Conservation (phyloP, 2,329 filamentous ascomycete species). For the Cordyceps tenuipes region DNA sequence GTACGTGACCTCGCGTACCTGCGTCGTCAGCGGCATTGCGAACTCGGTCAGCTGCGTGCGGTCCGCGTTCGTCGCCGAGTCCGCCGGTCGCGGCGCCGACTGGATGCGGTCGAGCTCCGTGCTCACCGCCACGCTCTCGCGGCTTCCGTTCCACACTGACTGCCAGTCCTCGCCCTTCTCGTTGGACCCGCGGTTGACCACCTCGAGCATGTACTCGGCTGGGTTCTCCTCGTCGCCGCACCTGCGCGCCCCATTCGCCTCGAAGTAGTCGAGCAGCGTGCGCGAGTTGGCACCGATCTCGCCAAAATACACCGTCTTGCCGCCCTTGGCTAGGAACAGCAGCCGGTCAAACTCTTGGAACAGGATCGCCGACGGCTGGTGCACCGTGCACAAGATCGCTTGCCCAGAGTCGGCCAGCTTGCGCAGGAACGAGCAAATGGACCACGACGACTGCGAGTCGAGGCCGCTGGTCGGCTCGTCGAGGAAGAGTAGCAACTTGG, state of each 20-base stretch:
- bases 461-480: constrained; percentile 56
- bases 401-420: constrained; percentile 50
- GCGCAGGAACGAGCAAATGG: constrained; percentile 53
- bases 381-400: constrained; percentile 46
- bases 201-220: constrained; percentile 65
- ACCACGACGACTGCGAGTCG: constrained; percentile 55
- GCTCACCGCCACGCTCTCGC: constrained; percentile 42
- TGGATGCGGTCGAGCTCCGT: constrained; percentile 54
- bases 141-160: constrained; percentile 50
- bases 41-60: constrained; percentile 55
- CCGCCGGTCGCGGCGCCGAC: background rate
- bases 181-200: constrained; percentile 35
- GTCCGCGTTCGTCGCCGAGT: constrained; percentile 26
- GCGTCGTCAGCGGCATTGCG: constrained; percentile 61
- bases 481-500: constrained; percentile 51
- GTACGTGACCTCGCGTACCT: constrained; percentile 55
- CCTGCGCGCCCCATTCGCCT: constrained; percentile 50
- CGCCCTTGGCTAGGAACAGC: constrained; percentile 55
- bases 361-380: constrained; percentile 45
- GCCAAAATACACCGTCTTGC: constrained; percentile 62
- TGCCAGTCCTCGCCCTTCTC: constrained; percentile 52
- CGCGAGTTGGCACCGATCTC: constrained; percentile 53
- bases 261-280: constrained; percentile 55
- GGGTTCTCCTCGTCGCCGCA: constrained; percentile 60
- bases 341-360: constrained; percentile 52